Base-by-base conservation (phyloP, 2,329 filamentous ascomycete species). In the Fusarium sp. region DNA sequence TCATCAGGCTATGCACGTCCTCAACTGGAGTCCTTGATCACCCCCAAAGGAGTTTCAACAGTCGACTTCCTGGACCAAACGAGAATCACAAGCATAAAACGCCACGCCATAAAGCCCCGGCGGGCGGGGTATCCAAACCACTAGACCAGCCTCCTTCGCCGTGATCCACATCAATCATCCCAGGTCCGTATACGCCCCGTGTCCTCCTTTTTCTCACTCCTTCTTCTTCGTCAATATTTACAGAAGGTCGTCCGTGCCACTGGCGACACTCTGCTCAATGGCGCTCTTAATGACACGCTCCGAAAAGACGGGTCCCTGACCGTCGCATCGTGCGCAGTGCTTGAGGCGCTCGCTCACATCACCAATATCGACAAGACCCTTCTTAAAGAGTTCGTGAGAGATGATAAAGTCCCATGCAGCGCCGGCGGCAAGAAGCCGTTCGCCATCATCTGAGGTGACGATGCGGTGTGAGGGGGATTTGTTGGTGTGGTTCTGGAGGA, bases 341-440 rank as follows among this genome's bases (percentile, higher is more conserved):
- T 94, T 95, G 62, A 98, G 85, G 14, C 91, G 87, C 79, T 96
- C 93, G 80, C 93, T 95, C 35, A 98, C 93, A 80, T 93, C 89
- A 40, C 88, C 92, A 14, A 98, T 91, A 81, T 98, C 94, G 29
- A 98, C 92, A 22, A 94, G 85, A 0, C 95, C 94, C 56, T 89
- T 88, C 80, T 91, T 90, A 81, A 93, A 97, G 10, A 95, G 84
- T 8, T 93, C 90, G 82, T 98, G 94, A 62, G 86, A 87, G 79
- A 97, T 93, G 69, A 98, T 96, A 63, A 95, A 86, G 78, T 98
- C 95, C 96, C 96, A 98, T 0, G 95, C 93, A 3, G 94, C 93
- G 20, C 92, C 92, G 0, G 93, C 92, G 40, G 92, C 93, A 8
- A 96, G 86, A 16, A 97, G 84, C 34, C 88, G 88, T 80, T 94